Conservation (phyloP, 257 asterid species). For the Coffea canephora region DNA sequence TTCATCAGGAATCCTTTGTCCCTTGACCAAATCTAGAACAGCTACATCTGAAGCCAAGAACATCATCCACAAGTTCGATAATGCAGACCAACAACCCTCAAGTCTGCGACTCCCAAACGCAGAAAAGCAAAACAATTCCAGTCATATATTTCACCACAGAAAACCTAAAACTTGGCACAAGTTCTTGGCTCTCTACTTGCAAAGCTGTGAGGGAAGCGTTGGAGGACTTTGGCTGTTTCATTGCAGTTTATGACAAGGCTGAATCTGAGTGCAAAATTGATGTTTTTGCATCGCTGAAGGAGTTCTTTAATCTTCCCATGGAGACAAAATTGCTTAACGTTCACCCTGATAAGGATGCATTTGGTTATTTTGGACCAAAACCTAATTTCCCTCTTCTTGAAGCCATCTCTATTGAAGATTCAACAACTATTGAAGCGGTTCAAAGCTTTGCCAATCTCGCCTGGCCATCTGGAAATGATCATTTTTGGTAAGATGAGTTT, state of each 20-base stretch:
- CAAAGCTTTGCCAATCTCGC: constrained; percentile 42
- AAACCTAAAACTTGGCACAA: constrained; percentile 24
- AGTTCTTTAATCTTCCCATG: constrained; percentile 42
- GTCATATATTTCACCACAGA: constrained; percentile 35
- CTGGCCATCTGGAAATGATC: constrained; percentile 59
- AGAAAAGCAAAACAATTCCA: constrained; percentile 15
- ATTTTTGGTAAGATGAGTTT: constrained; percentile 31
- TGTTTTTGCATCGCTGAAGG: constrained; percentile 33
- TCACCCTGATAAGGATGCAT: constrained; percentile 33
- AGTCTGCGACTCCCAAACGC: neutral
- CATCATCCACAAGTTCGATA: no score
- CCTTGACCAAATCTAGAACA: no score
- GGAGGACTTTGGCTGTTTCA: constrained; percentile 47
- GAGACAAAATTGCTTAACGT: constrained; percentile 42
- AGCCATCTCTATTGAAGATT: constrained; percentile 52
- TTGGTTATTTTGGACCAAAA: constrained; percentile 44
- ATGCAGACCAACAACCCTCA: constrained; percentile 1
- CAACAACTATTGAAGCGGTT: constrained; percentile 33
- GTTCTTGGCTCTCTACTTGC: constrained; percentile 39
- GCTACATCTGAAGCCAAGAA: no score
- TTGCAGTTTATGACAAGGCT: constrained; percentile 33
- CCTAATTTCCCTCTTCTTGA: constrained; percentile 43
- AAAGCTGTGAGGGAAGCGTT: constrained; percentile 40
- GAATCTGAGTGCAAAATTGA: constrained; percentile 24
- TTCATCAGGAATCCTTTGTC: no score